Evolutionary conservation across 176 grass and related monocot genomes (phyloP), one percentile per base, ranked within the genome.

Genomic region (Oryza brachyantha): DNA sequence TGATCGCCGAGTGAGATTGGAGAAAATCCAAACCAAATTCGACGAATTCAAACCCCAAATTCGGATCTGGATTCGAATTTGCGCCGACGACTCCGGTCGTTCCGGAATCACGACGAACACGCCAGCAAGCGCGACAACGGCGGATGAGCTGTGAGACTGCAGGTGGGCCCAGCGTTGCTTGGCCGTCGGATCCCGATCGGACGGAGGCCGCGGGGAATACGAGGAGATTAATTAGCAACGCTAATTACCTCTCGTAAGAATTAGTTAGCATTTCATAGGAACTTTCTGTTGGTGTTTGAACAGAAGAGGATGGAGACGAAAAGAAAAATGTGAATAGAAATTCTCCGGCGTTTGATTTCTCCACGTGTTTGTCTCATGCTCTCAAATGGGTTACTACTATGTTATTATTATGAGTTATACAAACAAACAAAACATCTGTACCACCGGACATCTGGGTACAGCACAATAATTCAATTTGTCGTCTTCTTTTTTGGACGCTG

Each of bases 1-100:
- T 14, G 48, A 22, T 22, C 52, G 24, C 16, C 7, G 59, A 76
- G 84, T 68, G 80, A 88, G n/a, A n/a, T n/a, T n/a, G n/a, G n/a
- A n/a, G n/a, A n/a, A n/a, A n/a, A 10, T 80, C 38, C 26, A 11
- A 11, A 3, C 34, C 46, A 79, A 58, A 29, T 12, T 26, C 2
- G 77, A 0, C 48, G 19, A 52, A 52, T 52, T 52, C 6, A 12
- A n/a, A 58, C 3, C 5, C 26, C 11, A 43, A 42, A 8, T 58
- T 29, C 17, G 48, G 12, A n/a, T 11, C 22, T 68, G 5, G 63
- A 59, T 3, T 14, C 1, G 24, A 5, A 4, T 29, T 13, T 22
- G 26, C 14, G 4, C 7, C 7, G n/a, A 57, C 52, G 35, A 14
- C 3, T 61, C 66, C 35, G 66, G 32, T 16, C 13, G 9, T 66